A percentile compares a stretch with the other conserved stretches of the same genome.
phyloP scores from a whole-genome alignment of 177 flowering plant species.

The Vitis hybrid region DNA sequence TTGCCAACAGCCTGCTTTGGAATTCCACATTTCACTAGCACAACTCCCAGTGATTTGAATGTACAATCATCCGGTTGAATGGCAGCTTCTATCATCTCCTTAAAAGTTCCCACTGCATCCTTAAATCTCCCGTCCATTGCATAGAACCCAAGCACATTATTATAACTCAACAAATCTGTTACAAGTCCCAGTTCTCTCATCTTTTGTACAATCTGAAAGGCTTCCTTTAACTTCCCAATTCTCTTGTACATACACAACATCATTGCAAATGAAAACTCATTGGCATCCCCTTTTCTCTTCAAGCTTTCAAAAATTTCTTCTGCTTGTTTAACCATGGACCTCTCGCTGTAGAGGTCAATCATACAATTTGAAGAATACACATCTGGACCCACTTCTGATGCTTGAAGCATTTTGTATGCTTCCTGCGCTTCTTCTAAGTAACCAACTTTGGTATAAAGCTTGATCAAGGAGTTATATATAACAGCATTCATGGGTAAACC shows the following conservation, averaged over 20 bases:
- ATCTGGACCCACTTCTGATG: conserved; percentile 52
- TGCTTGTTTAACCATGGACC: conserved; percentile 66
- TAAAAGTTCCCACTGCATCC: conserved; percentile 66
- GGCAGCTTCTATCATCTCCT: conserved; percentile 52
- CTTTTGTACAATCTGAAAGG: conserved; percentile 52
- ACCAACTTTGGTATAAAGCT: conserved; percentile 91
- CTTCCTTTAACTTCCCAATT: conserved; percentile 58
- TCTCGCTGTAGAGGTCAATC: conserved; percentile 82
- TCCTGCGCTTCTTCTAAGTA: conserved; percentile 78
- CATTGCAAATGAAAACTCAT: conserved; percentile 90
- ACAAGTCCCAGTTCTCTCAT: conserved; percentile 72
- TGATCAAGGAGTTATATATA: conserved; percentile 78
- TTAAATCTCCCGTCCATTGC: conserved; percentile 65
- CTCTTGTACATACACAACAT: conserved; percentile 90
- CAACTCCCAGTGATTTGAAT: conserved; percentile 61
- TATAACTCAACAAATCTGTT: conserved; percentile 69
- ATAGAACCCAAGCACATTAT: conserved; percentile 66
- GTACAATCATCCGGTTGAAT: conserved; percentile 78
- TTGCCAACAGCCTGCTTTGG: conserved; percentile 61
- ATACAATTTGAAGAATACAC: conserved; percentile 84
- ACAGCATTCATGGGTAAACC: conserved; percentile 63
- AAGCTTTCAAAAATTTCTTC: conserved; percentile 64
- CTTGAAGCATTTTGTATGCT: conserved; percentile 51
- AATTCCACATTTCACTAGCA: conserved; percentile 64
- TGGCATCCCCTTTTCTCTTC: conserved; percentile 60